Conservation (phyloP, 371 early-diverging fungal species). For the Mucor saturninus region DNA sequence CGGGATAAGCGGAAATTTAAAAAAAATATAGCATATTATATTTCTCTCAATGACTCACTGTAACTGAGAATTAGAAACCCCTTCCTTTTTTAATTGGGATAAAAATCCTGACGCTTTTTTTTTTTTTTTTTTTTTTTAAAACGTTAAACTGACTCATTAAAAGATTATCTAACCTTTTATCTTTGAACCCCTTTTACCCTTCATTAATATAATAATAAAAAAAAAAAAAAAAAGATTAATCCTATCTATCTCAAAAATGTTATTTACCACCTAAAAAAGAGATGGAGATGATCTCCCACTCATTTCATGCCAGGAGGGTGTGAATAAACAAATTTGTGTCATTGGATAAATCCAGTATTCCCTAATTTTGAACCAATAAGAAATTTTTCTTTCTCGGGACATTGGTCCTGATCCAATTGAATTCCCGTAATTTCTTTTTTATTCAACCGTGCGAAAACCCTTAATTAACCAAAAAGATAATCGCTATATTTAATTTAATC, state of each 20-base stretch:
- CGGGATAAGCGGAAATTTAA: neutral
- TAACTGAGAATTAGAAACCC: neutral
- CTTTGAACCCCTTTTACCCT: neutral
- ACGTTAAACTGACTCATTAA: constrained; percentile 9
- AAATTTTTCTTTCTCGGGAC: neutral
- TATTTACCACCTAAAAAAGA: no score
- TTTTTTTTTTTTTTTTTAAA: neutral
- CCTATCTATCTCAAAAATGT: no score
- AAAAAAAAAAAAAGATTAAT: neutral
- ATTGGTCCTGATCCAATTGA: neutral
- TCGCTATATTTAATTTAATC: no score
- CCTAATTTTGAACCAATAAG: neutral
- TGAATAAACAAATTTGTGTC: neutral
- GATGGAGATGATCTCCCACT: no score
- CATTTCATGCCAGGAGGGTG: neutral
- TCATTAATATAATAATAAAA: neutral
- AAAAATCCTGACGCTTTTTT: constrained; percentile 3
- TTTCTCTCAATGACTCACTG: constrained; percentile 3
- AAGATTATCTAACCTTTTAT: constrained; percentile 1
- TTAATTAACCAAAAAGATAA: no score
- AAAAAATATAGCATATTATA: neutral
- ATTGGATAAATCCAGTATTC: constrained; percentile 1
- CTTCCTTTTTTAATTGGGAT: neutral
- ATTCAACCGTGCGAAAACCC: no score
- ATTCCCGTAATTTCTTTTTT: no score